A percentile compares a stretch with the other conserved stretches of the same genome.
Conservation (phyloP, 441 rosid genomes). For the Viola pubescens region DNA sequence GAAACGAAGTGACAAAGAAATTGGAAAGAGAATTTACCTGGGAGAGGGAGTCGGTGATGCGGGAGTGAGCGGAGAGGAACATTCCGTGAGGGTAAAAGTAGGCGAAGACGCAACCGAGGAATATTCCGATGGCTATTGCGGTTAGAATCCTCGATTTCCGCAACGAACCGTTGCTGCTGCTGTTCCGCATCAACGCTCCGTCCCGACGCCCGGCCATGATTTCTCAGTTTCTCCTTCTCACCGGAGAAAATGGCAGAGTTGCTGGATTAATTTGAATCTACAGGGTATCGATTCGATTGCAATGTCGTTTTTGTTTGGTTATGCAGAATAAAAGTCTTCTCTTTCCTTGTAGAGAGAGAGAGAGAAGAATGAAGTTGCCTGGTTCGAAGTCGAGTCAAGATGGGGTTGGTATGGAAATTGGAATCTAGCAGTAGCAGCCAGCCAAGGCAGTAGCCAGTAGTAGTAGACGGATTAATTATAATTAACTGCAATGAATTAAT, state of each 20-base stretch:
- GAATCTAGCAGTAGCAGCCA: too few relatives aligned
- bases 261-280: too few relatives aligned
- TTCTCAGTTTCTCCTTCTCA: neutral
- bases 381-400: neutral
- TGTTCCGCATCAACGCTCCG: conserved; percentile 28
- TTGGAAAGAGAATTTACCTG: conserved; percentile 14
- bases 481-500: too few relatives aligned
- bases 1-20: neutral
- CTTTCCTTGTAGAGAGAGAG: neutral
- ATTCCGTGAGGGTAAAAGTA: conserved; percentile 31
- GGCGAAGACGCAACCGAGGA: conserved; percentile 36
- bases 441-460: too few relatives aligned
- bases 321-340: neutral
- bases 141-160: conserved; percentile 27
- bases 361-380: neutral
- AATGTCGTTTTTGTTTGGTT: neutral
- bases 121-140: conserved; percentile 31
- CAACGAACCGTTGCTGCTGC: conserved; percentile 10
- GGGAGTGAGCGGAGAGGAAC: conserved; percentile 19
- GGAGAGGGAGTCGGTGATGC: conserved; percentile 13
- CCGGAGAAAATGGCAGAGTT: too few relatives aligned
- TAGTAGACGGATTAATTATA: too few relatives aligned
- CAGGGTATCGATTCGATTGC: too few relatives aligned
- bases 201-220: conserved; percentile 31
- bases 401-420: neutral